These are phyloP conservation scores for Fusarium ambrosium DNA, from an alignment of 2,329 filamentous ascomycete species.

Conservation along the genomic window DNA sequence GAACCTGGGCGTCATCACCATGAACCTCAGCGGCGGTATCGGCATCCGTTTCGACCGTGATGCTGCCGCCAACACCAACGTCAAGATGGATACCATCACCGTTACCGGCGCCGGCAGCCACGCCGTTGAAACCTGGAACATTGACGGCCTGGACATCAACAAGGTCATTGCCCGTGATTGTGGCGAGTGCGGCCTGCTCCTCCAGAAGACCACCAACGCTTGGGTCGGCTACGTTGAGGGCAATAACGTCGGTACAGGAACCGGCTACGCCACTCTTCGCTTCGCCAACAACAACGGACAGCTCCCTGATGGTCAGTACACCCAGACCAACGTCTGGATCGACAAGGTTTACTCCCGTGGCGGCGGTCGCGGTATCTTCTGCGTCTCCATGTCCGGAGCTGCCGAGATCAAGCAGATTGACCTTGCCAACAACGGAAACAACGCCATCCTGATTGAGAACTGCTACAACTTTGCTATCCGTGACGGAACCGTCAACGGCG, in stretches of 20 bases:
- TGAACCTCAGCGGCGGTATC: conserved; percentile 67
- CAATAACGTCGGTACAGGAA: conserved; percentile 65
- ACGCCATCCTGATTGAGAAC: conserved; percentile 70
- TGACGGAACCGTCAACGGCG: conserved; percentile 65
- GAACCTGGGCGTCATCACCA: conserved; percentile 63
- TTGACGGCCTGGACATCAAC: conserved; percentile 65
- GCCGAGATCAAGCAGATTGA: conserved; percentile 63
- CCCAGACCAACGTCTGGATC: conserved; percentile 65
- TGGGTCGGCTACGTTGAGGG: conserved; percentile 68
- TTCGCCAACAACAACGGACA: conserved; percentile 70
- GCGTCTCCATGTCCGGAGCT: conserved; percentile 67
- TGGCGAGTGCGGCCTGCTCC: conserved; percentile 68
- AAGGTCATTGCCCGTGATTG: conserved; percentile 66
- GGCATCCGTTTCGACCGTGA: conserved; percentile 71
- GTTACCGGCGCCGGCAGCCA: conserved; percentile 68
- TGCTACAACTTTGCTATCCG: conserved; percentile 67
- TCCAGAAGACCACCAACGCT: conserved; percentile 67
- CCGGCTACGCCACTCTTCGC: conserved; percentile 68
- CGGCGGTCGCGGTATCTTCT: conserved; percentile 69
- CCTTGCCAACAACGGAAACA: conserved; percentile 66
- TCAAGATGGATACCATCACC: conserved; percentile 64
- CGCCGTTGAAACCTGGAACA: conserved; percentile 72
- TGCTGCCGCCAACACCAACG: conserved; percentile 64
- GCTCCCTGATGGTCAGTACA: conserved; percentile 61
- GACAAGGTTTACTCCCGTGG: conserved; percentile 67